These are phyloP conservation scores for Hypoxylon sp. DNA, from an alignment of 2,329 filamentous ascomycete genomes.

Conservation along the genomic window DNA sequence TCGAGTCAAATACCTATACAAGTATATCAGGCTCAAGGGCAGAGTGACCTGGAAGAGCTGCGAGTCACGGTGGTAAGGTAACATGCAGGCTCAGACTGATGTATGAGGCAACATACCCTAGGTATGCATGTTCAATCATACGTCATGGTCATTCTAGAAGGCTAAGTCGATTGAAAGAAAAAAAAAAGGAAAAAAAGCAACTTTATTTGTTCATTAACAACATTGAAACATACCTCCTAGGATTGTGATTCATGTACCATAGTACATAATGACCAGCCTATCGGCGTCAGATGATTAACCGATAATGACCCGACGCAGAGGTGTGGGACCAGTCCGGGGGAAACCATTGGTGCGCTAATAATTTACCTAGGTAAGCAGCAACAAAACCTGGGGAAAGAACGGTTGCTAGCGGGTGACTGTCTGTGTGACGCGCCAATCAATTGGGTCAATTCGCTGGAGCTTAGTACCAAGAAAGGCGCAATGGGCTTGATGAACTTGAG, in stretches of 20 bases:
- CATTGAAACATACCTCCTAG: too few species aligned
- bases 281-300: conserved; percentile 19
- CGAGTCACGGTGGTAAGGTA: too few species aligned
- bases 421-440: conserved; percentile 22
- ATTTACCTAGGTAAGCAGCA: conserved; percentile 19
- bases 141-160: neutral
- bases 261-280: too few species aligned
- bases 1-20: too few species aligned
- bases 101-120: too few species aligned
- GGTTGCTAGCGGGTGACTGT: conserved; percentile 10
- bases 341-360: conserved; percentile 40
- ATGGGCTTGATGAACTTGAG: conserved; percentile 20
- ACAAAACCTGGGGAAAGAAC: conserved; percentile 40
- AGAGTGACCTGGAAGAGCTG: neutral
- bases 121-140: neutral
- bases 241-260: too few species aligned
- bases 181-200: neutral
- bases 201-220: neutral
- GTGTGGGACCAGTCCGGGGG: conserved; percentile 2
- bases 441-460: conserved; percentile 23
- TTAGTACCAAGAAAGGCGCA: neutral
- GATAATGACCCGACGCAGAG: conserved; percentile 14
- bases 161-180: neutral
- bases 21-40: neutral
- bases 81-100: too few species aligned